Evolutionary conservation across 495 filamentous ascomycete genomes (phyloP).

Genomic region (Talaromyces trachyspermus): DNA sequence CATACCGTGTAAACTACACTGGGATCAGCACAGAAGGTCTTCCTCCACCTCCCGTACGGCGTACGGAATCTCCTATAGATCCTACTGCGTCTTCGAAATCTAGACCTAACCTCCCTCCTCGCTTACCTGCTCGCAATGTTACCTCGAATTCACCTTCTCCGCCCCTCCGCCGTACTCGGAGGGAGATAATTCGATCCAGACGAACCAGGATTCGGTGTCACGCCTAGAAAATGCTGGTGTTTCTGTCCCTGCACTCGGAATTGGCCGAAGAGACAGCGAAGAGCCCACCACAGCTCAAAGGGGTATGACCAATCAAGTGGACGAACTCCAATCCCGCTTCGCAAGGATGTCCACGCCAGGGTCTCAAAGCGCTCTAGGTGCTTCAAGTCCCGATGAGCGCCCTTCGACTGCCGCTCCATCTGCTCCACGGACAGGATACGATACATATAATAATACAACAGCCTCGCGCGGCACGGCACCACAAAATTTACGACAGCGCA

Average conservation of each 20-base stretch:
- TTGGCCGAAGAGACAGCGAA: constrained; percentile 36
- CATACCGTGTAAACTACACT: constrained; percentile 64
- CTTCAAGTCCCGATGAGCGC: neutral
- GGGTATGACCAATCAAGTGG: constrained; percentile 35
- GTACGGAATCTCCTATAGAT: constrained; percentile 40
- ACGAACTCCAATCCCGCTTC: constrained; percentile 64
- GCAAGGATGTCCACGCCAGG: constrained; percentile 39
- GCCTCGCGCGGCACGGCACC: constrained; percentile 42
- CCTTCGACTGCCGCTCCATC: neutral
- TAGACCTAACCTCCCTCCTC: constrained; percentile 58
- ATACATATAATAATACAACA: neutral
- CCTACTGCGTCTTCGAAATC: constrained; percentile 31
- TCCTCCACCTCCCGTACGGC: constrained; percentile 60
- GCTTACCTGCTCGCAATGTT: constrained; percentile 59
- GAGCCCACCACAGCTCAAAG: constrained; percentile 10
- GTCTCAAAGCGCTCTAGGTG: constrained; percentile 21
- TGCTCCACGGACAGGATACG: neutral
- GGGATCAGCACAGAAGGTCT: constrained; percentile 60
- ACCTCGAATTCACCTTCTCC: constrained; percentile 33
- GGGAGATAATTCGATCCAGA: constrained; percentile 27
- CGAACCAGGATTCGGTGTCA: constrained; percentile 63
- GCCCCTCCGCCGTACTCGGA: constrained; percentile 49
- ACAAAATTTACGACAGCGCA: constrained; percentile 61
- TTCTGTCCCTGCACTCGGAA: constrained; percentile 74
- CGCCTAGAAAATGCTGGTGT: constrained; percentile 72